Percentiles rank a stretch among this genome's conserved stretches.
Conservation (phyloP, 2,329 filamentous ascomycete genomes). For the Lizonia empirigonia region DNA sequence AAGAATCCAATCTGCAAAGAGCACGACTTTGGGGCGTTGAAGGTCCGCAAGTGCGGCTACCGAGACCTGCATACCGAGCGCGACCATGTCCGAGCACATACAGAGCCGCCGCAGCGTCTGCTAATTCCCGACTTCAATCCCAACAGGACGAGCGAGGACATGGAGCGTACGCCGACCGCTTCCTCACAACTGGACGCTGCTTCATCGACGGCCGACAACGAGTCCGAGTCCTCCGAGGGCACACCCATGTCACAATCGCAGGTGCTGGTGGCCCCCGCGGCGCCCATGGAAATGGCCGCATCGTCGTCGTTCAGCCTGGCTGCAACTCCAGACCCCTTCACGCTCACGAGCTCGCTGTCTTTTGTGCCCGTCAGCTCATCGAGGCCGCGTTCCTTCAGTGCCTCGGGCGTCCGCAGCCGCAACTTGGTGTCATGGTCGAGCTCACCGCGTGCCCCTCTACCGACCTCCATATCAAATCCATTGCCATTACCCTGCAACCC, state of each 20-base stretch:
- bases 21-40: conserved; percentile 63
- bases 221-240: conserved; percentile 34
- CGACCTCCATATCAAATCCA: conserved; percentile 39
- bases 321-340: conserved; percentile 34
- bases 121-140: conserved; percentile 48
- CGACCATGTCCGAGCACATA: conserved; percentile 46
- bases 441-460: conserved; percentile 29
- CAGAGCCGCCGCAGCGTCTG: conserved; percentile 39
- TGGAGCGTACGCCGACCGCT: conserved; percentile 34
- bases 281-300: conserved; percentile 39
- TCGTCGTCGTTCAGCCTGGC: conserved; percentile 34
- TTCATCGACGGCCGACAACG: conserved; percentile 30
- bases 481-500: conserved; percentile 48
- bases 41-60: conserved; percentile 63
- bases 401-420: conserved; percentile 45
- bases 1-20: conserved; percentile 64
- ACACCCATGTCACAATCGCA: conserved; percentile 46
- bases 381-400: conserved; percentile 47
- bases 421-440: conserved; percentile 37
- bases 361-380: conserved; percentile 43
- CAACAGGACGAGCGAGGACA: conserved; percentile 31
- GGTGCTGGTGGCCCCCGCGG: conserved; percentile 35
- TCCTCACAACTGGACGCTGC: conserved; percentile 31
- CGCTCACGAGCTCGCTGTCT: conserved; percentile 29
- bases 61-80: conserved; percentile 59